Evolutionary conservation across 495 filamentous ascomycete species (phyloP).

Genomic region (Arthonia radiata): DNA sequence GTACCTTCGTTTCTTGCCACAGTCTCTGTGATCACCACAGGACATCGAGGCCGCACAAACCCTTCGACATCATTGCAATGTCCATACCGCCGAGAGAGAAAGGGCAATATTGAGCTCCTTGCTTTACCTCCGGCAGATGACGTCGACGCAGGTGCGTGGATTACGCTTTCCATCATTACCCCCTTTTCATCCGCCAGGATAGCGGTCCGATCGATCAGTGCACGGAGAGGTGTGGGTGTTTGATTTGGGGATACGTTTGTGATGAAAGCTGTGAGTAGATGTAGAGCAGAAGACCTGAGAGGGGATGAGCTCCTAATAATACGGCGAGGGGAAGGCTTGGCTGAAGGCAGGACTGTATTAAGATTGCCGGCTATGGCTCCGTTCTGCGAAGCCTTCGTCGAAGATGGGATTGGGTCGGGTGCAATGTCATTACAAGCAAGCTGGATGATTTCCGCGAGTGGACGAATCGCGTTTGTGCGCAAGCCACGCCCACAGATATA

Average conservation of each 20-base stretch:
- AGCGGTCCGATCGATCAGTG: constrained; percentile 52
- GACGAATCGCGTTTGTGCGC: background rate
- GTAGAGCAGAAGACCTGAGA: no score
- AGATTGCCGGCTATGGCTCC: background rate
- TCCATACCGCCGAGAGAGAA: no score
- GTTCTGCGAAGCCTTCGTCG: constrained; percentile 28
- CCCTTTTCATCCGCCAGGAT: constrained; percentile 38
- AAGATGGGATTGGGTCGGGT: constrained; percentile 30
- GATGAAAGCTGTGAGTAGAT: constrained; percentile 34
- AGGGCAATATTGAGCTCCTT: constrained; percentile 49
- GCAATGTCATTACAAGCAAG: constrained; percentile 20
- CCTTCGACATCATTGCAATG: no score
- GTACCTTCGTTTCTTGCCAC: no score
- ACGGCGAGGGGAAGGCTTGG: constrained; percentile 10
- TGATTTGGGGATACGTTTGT: constrained; percentile 31
- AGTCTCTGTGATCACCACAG: no score
- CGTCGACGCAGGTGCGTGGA: constrained; percentile 41
- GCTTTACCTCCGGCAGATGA: constrained; percentile 29
- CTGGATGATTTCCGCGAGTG: background rate
- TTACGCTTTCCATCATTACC: constrained; percentile 51
- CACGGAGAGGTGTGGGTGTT: constrained; percentile 35
- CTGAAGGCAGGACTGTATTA: background rate
- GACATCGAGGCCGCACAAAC: no score
- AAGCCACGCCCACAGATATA: background rate
- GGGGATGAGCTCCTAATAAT: constrained; percentile 22